Evolutionary conservation across 257 asterid genomes (phyloP), one percentile per base, ranked within the genome.

Genomic region (Thymus quinquecostatus): DNA sequence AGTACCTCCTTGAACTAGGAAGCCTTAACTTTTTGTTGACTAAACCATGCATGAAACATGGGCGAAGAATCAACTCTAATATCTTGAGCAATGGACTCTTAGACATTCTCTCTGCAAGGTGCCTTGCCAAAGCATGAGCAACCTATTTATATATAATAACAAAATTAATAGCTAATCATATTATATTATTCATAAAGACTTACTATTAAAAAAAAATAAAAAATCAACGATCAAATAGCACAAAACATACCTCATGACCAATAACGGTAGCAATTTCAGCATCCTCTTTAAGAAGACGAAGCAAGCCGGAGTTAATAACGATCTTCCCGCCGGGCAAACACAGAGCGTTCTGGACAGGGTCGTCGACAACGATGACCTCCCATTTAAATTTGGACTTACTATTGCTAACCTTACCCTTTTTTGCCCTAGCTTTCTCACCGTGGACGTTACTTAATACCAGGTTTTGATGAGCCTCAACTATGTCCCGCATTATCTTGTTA

Each of bases 321-420:
- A 95, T 95, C 88, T 95, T 95, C n/a, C 99, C 98, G 66, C 99
- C 97, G 68, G 99, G 98, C 86, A 86, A 71, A 79, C 97, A 91
- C 5, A 86, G 85, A 2, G 99, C 99, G 75, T 95, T 89, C 32
- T 89, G 81, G 69, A 82, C 54, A 65, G 99, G 96, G 33, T 85
- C 87, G 66, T 89, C 68, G 65, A 94, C 96, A 68, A 94, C 88
- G 68, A 94, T 66, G 68, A 94, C 90, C 86, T 94, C 99, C 99
- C 99, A 94, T 28, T 88, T 86, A 79, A 91, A 73, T 27, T 64
- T 21, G 21, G 21, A 21, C 21, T 21, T 83, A 48, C 53, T 64
- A 28, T 73, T 61, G 71, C 67, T 83, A 83, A 84, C 96, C 96
- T 89, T 4, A 86, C 81, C 83, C 40, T 91, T 96, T 66, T 89